A percentile compares a stretch with the other conserved stretches of the same genome.
phyloP scores from a whole-genome alignment of 2,329 filamentous ascomycete genomes.

The Phoma sp. region DNA sequence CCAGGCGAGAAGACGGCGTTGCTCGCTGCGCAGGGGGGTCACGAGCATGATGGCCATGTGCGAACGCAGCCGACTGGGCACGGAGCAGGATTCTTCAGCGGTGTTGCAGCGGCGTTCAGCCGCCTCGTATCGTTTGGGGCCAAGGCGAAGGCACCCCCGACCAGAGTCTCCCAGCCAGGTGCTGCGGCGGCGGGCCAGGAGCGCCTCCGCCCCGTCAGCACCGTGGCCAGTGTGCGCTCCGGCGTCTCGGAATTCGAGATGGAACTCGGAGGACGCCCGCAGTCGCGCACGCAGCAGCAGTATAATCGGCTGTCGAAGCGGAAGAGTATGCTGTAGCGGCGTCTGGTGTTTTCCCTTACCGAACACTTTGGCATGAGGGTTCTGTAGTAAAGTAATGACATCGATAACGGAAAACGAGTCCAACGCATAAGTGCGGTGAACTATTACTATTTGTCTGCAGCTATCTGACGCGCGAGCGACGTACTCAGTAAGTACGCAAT shows the following conservation, averaged over 20 bases:
- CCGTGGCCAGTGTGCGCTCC: conserved; percentile 19
- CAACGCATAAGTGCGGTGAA: too few species aligned
- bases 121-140: neutral
- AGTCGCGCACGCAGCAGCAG: conserved; percentile 38
- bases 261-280: conserved; percentile 31
- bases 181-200: conserved; percentile 2
- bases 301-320: conserved; percentile 47
- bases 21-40: conserved; percentile 13
- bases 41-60: conserved; percentile 2
- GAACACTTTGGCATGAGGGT: too few species aligned
- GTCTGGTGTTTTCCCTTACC: too few species aligned
- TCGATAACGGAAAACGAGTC: too few species aligned
- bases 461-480: too few species aligned
- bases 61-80: neutral
- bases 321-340: conserved; percentile 41
- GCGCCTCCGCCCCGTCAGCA: conserved; percentile 29
- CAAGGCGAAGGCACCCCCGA: neutral
- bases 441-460: too few species aligned
- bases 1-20: conserved; percentile 45
- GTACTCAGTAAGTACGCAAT: too few species aligned
- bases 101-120: conserved; percentile 8
- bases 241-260: conserved; percentile 36
- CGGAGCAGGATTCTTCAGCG: conserved; percentile 2
- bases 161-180: conserved; percentile 14
- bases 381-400: too few species aligned